phyloP scores from a whole-genome alignment of 2,329 filamentous ascomycete species.

The Penicillium sp. region DNA sequence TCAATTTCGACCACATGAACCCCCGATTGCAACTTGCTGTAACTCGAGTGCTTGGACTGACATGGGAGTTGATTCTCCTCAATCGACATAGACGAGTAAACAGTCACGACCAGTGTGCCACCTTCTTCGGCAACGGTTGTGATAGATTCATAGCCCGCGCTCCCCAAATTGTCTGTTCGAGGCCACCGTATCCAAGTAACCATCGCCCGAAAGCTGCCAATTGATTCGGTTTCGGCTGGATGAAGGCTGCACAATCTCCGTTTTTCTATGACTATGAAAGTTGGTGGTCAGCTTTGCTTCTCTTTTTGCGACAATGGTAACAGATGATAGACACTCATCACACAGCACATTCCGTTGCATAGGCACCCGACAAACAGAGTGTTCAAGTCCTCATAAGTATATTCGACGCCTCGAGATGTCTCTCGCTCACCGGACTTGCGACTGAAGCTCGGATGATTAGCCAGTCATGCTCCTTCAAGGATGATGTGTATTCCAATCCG shows the following conservation, averaged over 20 bases:
- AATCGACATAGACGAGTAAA: slow-evolving; percentile 21
- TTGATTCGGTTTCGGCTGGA: no score
- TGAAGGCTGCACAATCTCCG: no score
- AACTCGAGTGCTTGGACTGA: slow-evolving; percentile 17
- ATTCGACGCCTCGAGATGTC: slow-evolving; percentile 16
- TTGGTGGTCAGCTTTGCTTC: no score
- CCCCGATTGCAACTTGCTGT: slow-evolving; percentile 13
- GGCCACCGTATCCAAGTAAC: no score
- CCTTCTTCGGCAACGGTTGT: slow-evolving; percentile 19
- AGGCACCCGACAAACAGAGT: no score
- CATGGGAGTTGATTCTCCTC: slow-evolving; percentile 15
- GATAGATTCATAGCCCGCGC: no score
- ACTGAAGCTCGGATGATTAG: slow-evolving; percentile 22
- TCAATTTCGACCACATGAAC: slow-evolving; percentile 14
- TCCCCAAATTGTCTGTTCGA: no score
- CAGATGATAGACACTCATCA: no score
- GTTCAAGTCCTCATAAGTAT: no score
- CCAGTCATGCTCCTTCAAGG: slow-evolving; percentile 24
- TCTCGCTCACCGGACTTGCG: slow-evolving; percentile 21
- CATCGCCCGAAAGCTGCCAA: no score
- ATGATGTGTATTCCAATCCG: slow-evolving; percentile 25
- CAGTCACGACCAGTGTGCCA: slow-evolving; percentile 20
- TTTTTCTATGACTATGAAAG: no score
- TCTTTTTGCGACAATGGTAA: no score
- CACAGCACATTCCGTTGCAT: slow-evolving; percentile 19